Evolutionary conservation across 139 green algal genomes (phyloP).

Genomic region (Coelastrella sp.): DNA sequence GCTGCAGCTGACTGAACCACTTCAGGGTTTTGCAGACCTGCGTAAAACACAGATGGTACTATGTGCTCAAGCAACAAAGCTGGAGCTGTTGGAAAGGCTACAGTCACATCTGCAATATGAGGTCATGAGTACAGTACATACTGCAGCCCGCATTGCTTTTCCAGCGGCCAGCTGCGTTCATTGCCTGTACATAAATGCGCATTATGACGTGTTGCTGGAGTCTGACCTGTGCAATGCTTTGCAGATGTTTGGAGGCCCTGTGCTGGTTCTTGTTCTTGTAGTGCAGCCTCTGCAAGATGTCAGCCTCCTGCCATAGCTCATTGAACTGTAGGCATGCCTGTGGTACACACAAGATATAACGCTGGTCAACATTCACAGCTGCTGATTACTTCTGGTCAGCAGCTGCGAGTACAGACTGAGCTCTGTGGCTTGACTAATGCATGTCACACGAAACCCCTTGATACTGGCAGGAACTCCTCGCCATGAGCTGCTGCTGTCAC

Average conservation of each 20-base stretch:
- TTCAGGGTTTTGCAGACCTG: slow-evolving; percentile 30
- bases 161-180: too few relatives aligned
- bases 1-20: slow-evolving; percentile 32
- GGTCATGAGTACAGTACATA: too few relatives aligned
- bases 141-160: too few relatives aligned
- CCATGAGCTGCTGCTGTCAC: neutral
- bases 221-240: slow-evolving; percentile 61
- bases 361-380: too few relatives aligned
- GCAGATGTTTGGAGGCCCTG: slow-evolving; percentile 57
- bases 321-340: slow-evolving; percentile 34
- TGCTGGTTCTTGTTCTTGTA: slow-evolving; percentile 86
- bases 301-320: slow-evolving; percentile 62
- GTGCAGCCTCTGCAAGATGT: slow-evolving; percentile 71
- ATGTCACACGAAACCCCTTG: neutral
- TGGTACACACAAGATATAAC: too few relatives aligned
- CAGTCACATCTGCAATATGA: too few relatives aligned
- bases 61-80: neutral
- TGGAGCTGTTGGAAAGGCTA: neutral
- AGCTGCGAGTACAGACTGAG: too few relatives aligned
- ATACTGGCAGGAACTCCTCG: too few relatives aligned
- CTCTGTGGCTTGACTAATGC: too few relatives aligned
- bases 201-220: too few relatives aligned
- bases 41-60: neutral
- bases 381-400: too few relatives aligned
- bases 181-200: too few relatives aligned